Percentiles rank a stretch among this genome's conserved stretches.
Conservation (phyloP, 306 rosid genomes). For the Delonix regia region DNA sequence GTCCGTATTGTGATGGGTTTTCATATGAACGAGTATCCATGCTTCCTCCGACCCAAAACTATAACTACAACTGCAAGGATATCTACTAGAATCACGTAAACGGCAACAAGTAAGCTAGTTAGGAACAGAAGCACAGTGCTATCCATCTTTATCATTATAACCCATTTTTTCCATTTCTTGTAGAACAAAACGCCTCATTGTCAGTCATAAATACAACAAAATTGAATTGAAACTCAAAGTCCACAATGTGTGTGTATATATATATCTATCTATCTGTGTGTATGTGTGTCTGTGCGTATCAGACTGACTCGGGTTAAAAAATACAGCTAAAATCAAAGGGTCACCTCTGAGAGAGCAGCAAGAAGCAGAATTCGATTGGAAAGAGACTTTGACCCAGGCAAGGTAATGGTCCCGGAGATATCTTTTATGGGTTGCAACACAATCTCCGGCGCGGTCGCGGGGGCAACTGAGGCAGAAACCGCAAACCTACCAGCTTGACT, state of each 20-base stretch:
- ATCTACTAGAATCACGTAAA: not conserved
- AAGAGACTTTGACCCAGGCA: slow-evolving; percentile 96
- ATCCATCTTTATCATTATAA: slow-evolving; percentile 22
- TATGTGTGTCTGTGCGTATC: not conserved
- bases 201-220: not conserved
- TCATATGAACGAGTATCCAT: no score
- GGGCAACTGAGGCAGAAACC: slow-evolving; percentile 71
- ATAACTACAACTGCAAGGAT: not conserved
- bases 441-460: slow-evolving; percentile 77
- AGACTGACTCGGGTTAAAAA: slow-evolving; percentile 14
- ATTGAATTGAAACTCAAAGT: not conserved
- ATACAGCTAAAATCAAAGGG: not conserved
- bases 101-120: not conserved
- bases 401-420: slow-evolving; percentile 74
- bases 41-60: not conserved
- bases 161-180: not conserved
- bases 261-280: not conserved
- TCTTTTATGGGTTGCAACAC: slow-evolving; percentile 90
- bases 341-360: slow-evolving; percentile 98
- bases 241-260: not conserved
- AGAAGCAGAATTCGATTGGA: slow-evolving; percentile 93
- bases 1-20: no score
- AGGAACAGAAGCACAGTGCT: not conserved
- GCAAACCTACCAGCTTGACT: slow-evolving; percentile 24
- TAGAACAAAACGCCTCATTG: not conserved